Conservation (phyloP, 768 basidiomycete species). For the Agaricus blazei region DNA sequence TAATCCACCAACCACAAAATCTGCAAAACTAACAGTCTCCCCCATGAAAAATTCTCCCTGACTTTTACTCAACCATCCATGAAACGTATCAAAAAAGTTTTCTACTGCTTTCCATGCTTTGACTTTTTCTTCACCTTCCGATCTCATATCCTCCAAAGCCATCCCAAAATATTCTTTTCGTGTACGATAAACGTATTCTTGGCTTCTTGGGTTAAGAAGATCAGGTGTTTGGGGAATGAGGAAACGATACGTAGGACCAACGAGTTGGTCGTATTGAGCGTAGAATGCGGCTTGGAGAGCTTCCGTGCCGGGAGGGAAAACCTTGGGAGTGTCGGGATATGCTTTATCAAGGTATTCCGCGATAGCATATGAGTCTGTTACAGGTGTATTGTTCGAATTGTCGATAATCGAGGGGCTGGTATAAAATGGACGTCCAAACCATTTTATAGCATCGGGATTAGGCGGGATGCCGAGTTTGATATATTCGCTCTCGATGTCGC, state of each 20-base stretch:
- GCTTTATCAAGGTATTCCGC: conserved; percentile 38
- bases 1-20: conserved; percentile 6
- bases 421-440: conserved; percentile 22
- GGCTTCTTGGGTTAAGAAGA: conserved; percentile 3
- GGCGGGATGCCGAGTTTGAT: conserved; percentile 25
- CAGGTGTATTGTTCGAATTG: conserved; percentile 22
- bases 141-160: background rate
- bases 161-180: background rate
- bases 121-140: background rate
- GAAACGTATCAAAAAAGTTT: background rate
- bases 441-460: background rate
- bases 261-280: conserved; percentile 12
- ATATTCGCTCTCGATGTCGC: conserved; percentile 28
- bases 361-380: conserved; percentile 35
- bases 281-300: conserved; percentile 27
- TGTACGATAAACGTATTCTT: conserved; percentile 8
- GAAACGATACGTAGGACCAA: conserved; percentile 1
- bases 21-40: conserved; percentile 9
- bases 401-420: conserved; percentile 43
- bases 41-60: conserved; percentile 3
- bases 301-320: conserved; percentile 28
- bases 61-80: conserved; percentile 9
- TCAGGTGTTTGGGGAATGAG: conserved; percentile 3
- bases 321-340: conserved; percentile 30
- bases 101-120: conserved; percentile 3